A percentile compares a stretch with the other conserved stretches of the same genome.
Conservation (phyloP, 139 green algal species). For the Dunaliella sp. region DNA sequence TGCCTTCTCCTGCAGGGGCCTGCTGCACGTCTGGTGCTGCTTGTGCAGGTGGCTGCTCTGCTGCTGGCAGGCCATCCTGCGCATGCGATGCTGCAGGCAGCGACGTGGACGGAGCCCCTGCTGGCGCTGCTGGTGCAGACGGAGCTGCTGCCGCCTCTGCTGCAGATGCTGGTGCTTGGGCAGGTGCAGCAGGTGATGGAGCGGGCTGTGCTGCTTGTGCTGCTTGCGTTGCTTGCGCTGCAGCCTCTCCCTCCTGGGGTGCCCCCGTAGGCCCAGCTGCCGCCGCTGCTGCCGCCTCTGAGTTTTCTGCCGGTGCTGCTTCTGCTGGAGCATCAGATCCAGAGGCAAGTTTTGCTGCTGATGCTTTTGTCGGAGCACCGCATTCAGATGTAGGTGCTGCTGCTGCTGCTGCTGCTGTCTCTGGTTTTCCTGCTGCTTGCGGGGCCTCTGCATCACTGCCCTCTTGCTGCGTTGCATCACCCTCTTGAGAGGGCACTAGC, state of each 20-base stretch:
- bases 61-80: no score
- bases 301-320: background rate
- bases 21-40: no score
- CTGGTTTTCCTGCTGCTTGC: background rate
- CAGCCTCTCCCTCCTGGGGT: no score
- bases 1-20: no score
- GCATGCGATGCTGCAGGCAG: no score
- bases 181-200: background rate
- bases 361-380: no score
- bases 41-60: no score
- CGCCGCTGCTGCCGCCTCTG: background rate
- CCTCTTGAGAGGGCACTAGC: background rate
- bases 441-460: background rate
- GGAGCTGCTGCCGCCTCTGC: background rate
- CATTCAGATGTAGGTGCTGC: background rate
- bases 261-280: no score
- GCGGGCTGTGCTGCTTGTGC: background rate
- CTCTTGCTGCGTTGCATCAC: background rate
- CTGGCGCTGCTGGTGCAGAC: background rate
- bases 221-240: background rate
- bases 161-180: background rate
- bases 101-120: no score
- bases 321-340: no score
- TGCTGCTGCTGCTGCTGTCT: background rate
- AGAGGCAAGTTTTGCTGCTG: no score